Conservation (phyloP, 2,329 filamentous ascomycete genomes). For the Teratosphaeria epicoccoides region DNA sequence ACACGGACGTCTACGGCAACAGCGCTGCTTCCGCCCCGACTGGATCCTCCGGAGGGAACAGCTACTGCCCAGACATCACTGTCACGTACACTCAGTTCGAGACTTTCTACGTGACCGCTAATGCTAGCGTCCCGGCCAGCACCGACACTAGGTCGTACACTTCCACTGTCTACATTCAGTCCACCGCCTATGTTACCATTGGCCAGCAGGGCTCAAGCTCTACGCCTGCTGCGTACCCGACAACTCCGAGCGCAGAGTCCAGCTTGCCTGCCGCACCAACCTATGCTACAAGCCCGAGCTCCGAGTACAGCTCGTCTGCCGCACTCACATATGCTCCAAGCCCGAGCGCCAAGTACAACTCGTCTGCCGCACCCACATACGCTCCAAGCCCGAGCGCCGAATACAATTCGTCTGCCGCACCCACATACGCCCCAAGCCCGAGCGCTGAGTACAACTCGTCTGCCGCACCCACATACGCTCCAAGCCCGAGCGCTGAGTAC, state of each 20-base stretch:
- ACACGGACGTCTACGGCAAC: conserved; percentile 1
- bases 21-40: neutral
- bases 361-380: neutral
- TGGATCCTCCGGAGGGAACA: neutral
- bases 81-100: conserved; percentile 7
- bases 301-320: neutral
- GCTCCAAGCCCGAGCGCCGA: neutral
- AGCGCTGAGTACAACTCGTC: neutral
- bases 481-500: conserved; percentile 2
- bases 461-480: neutral
- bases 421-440: neutral
- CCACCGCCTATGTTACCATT: neutral
- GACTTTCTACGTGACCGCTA: conserved; percentile 2
- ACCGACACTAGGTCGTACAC: neutral
- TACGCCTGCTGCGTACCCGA: neutral
- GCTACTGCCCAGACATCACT: conserved; percentile 5
- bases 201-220: neutral
- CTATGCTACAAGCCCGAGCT: neutral
- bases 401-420: neutral
- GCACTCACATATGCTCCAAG: neutral
- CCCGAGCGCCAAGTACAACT: neutral
- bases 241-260: conserved; percentile 2
- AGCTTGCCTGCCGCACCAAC: neutral
- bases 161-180: conserved; percentile 4
- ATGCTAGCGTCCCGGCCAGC: neutral